Percentiles rank a stretch among this genome's conserved stretches.
These are phyloP conservation scores for Erucastrum elatum DNA, from an alignment of 345 rosid genomes.

Conservation along the genomic window DNA sequence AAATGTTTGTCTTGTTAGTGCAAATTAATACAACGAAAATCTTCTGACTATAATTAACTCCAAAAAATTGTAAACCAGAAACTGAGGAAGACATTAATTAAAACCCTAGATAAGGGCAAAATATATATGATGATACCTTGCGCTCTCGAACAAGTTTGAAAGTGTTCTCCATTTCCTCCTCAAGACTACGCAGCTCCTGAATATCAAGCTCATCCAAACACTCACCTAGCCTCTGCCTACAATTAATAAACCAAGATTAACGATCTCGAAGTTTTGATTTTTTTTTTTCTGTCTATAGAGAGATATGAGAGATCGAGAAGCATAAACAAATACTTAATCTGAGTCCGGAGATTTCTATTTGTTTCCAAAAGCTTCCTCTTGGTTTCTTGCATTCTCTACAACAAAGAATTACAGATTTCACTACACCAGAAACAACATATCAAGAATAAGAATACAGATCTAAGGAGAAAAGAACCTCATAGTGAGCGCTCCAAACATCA, in stretches of 20 bases:
- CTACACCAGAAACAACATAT: not conserved
- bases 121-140: constrained; percentile 45
- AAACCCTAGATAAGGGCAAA: constrained; percentile 27
- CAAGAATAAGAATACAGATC: constrained; percentile 13
- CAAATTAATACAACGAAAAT: not conserved
- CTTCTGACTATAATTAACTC: not conserved
- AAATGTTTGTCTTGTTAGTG: constrained; percentile 2
- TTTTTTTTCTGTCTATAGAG: not conserved
- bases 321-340: constrained; percentile 55
- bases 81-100: not conserved
- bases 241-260: not conserved
- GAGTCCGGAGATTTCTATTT: constrained; percentile 56
- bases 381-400: constrained; percentile 68
- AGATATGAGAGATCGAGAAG: not conserved
- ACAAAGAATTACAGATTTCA: not conserved
- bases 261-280: not conserved
- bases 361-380: constrained; percentile 63
- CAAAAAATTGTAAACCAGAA: not conserved
- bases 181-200: constrained; percentile 54
- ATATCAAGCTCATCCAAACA: constrained; percentile 53
- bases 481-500: constrained; percentile 75
- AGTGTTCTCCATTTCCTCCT: constrained; percentile 56
- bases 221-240: constrained; percentile 70
- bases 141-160: constrained; percentile 54
- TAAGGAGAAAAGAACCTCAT: constrained; percentile 48